A percentile compares a stretch with the other conserved stretches of the same genome.
Conservation (phyloP, 192 early-diverging fungal species). For the Physocladia obscura region DNA sequence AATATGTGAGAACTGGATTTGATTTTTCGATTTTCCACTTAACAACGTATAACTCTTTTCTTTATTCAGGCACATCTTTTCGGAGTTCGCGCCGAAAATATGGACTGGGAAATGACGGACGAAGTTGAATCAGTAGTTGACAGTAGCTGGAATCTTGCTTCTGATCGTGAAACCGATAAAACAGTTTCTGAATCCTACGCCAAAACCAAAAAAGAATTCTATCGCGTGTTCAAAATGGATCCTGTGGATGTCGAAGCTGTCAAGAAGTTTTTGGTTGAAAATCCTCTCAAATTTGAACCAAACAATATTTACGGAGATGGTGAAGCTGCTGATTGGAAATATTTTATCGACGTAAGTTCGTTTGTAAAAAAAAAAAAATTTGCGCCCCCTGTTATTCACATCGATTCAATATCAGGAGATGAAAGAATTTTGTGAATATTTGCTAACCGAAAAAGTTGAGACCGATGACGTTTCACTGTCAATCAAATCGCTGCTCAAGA, state of each 20-base stretch:
- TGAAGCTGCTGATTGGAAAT: neutral
- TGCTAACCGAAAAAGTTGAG: neutral
- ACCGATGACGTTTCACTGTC: neutral
- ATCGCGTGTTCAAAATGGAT: neutral
- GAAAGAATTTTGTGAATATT: neutral
- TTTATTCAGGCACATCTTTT: too few species aligned
- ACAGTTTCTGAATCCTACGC: neutral
- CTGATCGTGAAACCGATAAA: too few species aligned
- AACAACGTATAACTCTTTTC: too few species aligned
- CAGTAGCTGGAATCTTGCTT: too few species aligned
- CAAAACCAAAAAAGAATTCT: neutral
- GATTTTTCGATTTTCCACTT: too few species aligned
- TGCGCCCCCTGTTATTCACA: too few species aligned
- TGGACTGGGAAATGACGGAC: too few species aligned
- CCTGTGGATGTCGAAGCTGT: neutral
- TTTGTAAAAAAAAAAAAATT: neutral
- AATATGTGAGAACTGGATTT: too few species aligned
- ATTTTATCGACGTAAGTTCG: neutral
- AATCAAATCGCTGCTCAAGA: neutral
- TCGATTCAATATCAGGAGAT: neutral
- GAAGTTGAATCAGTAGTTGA: too few species aligned
- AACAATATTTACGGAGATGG: neutral
- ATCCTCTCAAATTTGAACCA: neutral
- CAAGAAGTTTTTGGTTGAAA: neutral
- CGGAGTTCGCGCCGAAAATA: neutral